Base-by-base conservation (phyloP, 1,284 basidiomycete genomes). In the Psilocybe mexicana region DNA sequence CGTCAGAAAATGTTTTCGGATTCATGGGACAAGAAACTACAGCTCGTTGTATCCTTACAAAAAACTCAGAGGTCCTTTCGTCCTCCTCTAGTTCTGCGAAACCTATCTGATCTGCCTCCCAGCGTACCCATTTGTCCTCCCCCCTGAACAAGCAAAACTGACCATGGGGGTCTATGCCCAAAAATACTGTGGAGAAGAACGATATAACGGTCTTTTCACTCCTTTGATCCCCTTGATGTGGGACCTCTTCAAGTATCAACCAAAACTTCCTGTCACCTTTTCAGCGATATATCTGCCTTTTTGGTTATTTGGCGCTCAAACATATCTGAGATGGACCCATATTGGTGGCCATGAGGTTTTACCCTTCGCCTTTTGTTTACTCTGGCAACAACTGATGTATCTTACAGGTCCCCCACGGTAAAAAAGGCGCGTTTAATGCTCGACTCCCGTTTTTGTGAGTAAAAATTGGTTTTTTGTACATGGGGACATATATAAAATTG, bases 11-110 rank as follows among this genome's bases (percentile, higher is more conserved):
- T 18, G 18, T 18, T 18, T 18, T 18, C 18, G 18, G 18, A 18
- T 18, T 18, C 18, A 18, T 18, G 18, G 5, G 30, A 33, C n/a
- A 10, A 50, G 38, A 3, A 40, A 23, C 7, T 36, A 45, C 6
- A 3, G 1, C 18, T 33, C 52, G 12, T 10, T 43, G 35, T 55
- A 60, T 46, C 55, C 55, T 6, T 61, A 61, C 44, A 61, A 62
- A 35, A 66, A 66, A 54, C 54, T 65, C 36, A 62, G 59, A 61
- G 65, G 65, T 66, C 30, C 30, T n/a, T 26, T 18, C 38, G 44
- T 55, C 7, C 51, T 11, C 4, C 40, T 23, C 7, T 26, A 5
- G 14, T 12, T 40, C n/a, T 10, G 24, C 44, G 28, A 23, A 3
- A 18, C 1, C n/a, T 46, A 10, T 10, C 24, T 47, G 18, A 28